These are phyloP conservation scores for Alternaria angustiovoidea DNA, from an alignment of 2,329 filamentous ascomycete genomes.

Conservation along the genomic window DNA sequence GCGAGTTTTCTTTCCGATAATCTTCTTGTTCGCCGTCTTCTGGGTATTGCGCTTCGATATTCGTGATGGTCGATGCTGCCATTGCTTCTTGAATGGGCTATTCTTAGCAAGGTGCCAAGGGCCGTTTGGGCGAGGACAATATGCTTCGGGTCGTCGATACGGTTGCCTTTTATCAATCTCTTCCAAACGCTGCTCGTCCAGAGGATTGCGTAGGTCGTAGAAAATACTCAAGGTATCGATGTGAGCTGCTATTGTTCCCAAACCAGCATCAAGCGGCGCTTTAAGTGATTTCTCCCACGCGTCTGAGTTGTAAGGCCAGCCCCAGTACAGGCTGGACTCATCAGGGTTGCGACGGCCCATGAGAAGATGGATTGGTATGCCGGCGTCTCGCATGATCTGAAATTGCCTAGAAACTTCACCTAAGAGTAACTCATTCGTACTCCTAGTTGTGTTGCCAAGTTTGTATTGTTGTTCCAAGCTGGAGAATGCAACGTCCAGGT, in stretches of 20 bases:
- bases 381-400: constrained; percentile 16
- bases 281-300: constrained; percentile 25
- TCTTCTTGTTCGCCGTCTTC: constrained; percentile 1
- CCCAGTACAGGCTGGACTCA: constrained; percentile 37
- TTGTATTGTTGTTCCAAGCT: neutral
- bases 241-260: constrained; percentile 23
- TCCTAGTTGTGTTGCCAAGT: neutral
- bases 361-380: constrained; percentile 33
- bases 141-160: constrained; percentile 3
- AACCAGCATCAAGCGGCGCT: constrained; percentile 21
- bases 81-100: constrained; percentile 14
- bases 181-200: constrained; percentile 18
- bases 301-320: constrained; percentile 14
- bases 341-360: constrained; percentile 28
- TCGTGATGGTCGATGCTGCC: neutral
- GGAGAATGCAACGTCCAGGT: neutral
- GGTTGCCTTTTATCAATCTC: constrained; percentile 22
- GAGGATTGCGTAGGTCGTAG: constrained; percentile 38
- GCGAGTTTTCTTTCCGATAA: neutral
- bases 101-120: constrained; percentile 9
- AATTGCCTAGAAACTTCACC: constrained; percentile 22
- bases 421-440: neutral
- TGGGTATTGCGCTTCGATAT: constrained; percentile 5
- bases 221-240: constrained; percentile 33
- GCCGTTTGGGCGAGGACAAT: constrained; percentile 21